Conservation (phyloP, 2,329 filamentous ascomycete genomes). For the Cytospora piceae region DNA sequence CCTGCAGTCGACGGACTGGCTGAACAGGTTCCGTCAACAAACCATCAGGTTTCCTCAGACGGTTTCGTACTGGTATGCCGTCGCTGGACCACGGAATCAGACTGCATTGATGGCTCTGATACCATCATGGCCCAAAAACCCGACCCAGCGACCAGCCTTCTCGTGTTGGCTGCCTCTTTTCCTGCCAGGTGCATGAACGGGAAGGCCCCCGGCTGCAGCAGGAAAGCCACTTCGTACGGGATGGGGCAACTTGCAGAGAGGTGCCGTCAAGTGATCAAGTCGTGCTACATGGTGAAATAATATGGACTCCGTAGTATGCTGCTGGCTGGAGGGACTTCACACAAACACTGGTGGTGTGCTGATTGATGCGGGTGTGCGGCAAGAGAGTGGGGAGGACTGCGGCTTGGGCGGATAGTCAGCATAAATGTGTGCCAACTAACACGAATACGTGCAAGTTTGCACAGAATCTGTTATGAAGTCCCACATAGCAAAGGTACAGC, state of each 20-base stretch:
- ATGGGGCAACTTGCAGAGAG: conserved; percentile 19
- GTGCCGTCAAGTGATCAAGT: conserved; percentile 20
- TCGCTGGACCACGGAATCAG: conserved; percentile 4
- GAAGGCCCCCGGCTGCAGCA: conserved; percentile 5
- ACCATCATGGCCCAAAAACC: conserved; percentile 4
- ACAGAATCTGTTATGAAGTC: neutral
- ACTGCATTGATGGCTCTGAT: conserved; percentile 15
- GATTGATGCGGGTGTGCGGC: neutral
- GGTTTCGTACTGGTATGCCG: neutral
- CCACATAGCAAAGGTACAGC: too few relatives aligned
- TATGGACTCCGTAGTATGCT: neutral
- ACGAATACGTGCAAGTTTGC: neutral
- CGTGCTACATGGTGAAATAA: neutral
- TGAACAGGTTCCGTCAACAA: neutral
- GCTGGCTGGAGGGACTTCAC: conserved; percentile 6
- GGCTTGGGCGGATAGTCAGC: neutral
- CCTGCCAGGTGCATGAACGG: neutral
- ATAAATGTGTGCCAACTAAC: neutral
- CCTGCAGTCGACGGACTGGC: neutral
- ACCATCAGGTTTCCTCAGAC: neutral
- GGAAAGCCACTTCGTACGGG: conserved; percentile 8
- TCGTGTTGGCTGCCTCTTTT: conserved; percentile 18
- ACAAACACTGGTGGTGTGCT: neutral
- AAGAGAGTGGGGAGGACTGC: neutral
- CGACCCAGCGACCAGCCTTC: neutral